Evolutionary conservation across 2,329 filamentous ascomycete species (phyloP).

Genomic region (Colletotrichum graminicola): DNA sequence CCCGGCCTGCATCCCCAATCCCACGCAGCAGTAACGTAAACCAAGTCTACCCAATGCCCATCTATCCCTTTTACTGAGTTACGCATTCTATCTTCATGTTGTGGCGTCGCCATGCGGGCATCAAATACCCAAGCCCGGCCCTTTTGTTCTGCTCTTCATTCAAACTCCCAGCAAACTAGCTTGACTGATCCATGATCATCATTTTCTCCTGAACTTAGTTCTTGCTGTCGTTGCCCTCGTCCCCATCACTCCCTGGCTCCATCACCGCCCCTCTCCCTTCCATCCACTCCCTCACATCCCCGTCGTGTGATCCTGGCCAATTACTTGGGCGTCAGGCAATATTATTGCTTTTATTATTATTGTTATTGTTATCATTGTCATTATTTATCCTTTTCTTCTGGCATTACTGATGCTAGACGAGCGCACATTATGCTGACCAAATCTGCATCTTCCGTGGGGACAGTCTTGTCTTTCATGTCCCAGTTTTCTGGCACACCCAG

Average conservation of each 20-base stretch:
- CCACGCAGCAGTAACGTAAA: neutral
- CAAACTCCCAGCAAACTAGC: neutral
- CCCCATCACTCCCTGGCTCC: constrained; percentile 6
- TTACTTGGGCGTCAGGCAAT: constrained; percentile 38
- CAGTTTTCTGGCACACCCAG: constrained; percentile 71
- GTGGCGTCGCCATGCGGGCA: neutral
- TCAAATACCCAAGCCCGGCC: constrained; percentile 20
- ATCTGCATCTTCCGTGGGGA: constrained; percentile 36
- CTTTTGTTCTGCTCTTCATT: constrained; percentile 2
- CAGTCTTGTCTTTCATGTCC: constrained; percentile 92
- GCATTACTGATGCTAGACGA: constrained; percentile 12
- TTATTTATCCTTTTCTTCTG: neutral
- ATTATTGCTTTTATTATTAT: constrained; percentile 17
- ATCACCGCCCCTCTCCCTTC: neutral
- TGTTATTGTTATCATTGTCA: too few relatives aligned
- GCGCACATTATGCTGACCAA: constrained; percentile 40
- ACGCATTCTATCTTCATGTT: neutral
- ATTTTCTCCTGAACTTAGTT: constrained; percentile 16
- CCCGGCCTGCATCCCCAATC: constrained; percentile 12
- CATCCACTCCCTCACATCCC: constrained; percentile 22
- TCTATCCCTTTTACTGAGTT: constrained; percentile 14
- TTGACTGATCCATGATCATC: constrained; percentile 30
- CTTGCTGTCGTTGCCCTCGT: neutral
- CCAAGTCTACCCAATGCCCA: constrained; percentile 3
- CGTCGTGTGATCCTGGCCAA: constrained; percentile 33